These are phyloP conservation scores for Andrographis paniculata DNA, from an alignment of 305 asterid genomes.

Conservation along the genomic window DNA sequence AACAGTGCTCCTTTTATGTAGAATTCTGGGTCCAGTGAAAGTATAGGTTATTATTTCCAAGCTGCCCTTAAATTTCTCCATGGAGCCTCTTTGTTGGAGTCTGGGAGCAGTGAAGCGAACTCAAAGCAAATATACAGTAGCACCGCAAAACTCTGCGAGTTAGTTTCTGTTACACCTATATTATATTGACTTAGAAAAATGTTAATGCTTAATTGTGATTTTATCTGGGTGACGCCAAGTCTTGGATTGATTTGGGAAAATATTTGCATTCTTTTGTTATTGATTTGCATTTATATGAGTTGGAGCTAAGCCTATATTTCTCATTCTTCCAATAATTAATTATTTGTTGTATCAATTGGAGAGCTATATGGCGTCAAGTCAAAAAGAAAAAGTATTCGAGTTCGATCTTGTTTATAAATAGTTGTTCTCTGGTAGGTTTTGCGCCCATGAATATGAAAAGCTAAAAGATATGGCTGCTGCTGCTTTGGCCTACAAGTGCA, in stretches of 20 bases:
- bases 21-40: constrained; percentile 45
- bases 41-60: constrained; percentile 51
- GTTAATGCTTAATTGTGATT: too few relatives aligned
- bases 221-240: too few relatives aligned
- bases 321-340: constrained; percentile 2
- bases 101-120: constrained; percentile 37
- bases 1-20: constrained; percentile 9
- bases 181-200: not conserved
- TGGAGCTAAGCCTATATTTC: not conserved
- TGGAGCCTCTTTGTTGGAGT: constrained; percentile 63
- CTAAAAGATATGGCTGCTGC: constrained; percentile 65
- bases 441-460: constrained; percentile 65
- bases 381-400: too few relatives aligned
- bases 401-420: not conserved
- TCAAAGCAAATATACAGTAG: constrained; percentile 55
- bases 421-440: constrained; percentile 31
- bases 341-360: constrained; percentile 7
- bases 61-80: constrained; percentile 70
- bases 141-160: constrained; percentile 80
- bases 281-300: not conserved
- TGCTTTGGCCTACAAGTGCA: constrained; percentile 66
- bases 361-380: too few relatives aligned
- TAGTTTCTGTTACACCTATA: constrained; percentile 20
- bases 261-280: not conserved
- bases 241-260: not conserved